A percentile compares a stretch with the other conserved stretches of the same genome.
These are phyloP conservation scores for Fusarium subtropicale DNA, from an alignment of 2,329 filamentous ascomycete genomes.

Conservation along the genomic window DNA sequence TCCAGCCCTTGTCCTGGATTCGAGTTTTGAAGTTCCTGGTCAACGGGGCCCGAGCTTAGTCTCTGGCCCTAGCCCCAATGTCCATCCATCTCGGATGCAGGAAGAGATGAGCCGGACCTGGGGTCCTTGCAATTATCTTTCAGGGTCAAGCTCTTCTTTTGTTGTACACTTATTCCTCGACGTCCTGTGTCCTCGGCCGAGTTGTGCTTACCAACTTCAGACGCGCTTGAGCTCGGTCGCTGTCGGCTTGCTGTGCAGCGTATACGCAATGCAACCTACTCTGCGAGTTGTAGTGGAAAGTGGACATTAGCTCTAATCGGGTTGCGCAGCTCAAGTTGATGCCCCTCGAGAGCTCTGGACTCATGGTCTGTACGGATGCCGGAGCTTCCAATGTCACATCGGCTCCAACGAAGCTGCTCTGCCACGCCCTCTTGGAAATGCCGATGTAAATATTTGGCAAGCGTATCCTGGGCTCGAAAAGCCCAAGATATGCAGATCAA, in stretches of 20 bases:
- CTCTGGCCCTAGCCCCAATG: conserved; percentile 18
- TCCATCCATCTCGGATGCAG: conserved; percentile 28
- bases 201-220: conserved; percentile 16
- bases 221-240: conserved; percentile 35
- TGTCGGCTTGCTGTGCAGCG: conserved; percentile 22
- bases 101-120: conserved; percentile 25
- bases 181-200: conserved; percentile 35
- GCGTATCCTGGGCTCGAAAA: conserved; percentile 12
- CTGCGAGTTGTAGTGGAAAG: background rate
- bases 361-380: conserved; percentile 5
- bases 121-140: conserved; percentile 11
- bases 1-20: conserved; percentile 14
- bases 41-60: conserved; percentile 34
- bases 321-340: conserved; percentile 16
- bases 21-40: conserved; percentile 23
- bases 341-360: background rate
- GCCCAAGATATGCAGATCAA: conserved; percentile 22
- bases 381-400: conserved; percentile 27
- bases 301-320: conserved; percentile 2
- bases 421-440: conserved; percentile 30
- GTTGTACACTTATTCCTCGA: conserved; percentile 7
- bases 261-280: conserved; percentile 15
- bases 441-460: background rate
- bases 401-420: conserved; percentile 16
- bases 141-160: conserved; percentile 21